Conservation (phyloP, 75 land plant species). For the Cryptomeria japonica region DNA sequence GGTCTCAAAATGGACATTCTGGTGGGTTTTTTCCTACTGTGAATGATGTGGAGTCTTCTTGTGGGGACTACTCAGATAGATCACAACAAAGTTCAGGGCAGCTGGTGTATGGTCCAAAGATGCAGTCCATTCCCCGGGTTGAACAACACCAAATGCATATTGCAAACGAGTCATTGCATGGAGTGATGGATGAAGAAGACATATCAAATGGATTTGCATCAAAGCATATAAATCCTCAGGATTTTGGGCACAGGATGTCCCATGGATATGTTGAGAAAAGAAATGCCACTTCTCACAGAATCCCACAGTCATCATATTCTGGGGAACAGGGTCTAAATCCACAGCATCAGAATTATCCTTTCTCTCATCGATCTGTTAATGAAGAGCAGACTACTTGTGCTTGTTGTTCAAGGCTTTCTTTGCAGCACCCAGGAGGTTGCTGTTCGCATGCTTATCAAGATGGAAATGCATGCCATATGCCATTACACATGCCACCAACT, state of each 20-base stretch:
- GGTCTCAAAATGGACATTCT: background rate
- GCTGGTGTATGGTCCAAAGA: background rate
- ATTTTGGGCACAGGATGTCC: background rate
- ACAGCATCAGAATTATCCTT: slow-evolving; percentile 15
- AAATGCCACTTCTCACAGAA: background rate
- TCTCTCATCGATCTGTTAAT: slow-evolving; percentile 10
- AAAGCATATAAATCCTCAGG: background rate
- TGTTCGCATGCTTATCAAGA: slow-evolving; percentile 28
- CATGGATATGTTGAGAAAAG: background rate
- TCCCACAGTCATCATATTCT: slow-evolving; percentile 3
- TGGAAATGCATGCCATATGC: slow-evolving; percentile 5
- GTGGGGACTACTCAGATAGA: background rate
- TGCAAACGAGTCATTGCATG: background rate
- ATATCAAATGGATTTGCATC: background rate
- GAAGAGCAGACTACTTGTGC: slow-evolving; percentile 18
- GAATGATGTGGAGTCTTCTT: slow-evolving; percentile 3
- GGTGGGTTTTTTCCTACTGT: slow-evolving; percentile 4
- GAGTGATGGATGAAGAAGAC: background rate
- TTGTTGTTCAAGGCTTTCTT: slow-evolving; percentile 4
- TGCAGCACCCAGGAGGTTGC: slow-evolving; percentile 28
- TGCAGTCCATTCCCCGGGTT: background rate
- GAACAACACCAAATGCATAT: background rate
- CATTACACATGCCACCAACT: slow-evolving; percentile 20
- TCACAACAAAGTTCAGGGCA: background rate
- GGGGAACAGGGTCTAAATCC: slow-evolving; percentile 9